These are phyloP conservation scores for Aspergillus vadensis DNA, from an alignment of 2,329 filamentous ascomycete genomes.

Conservation along the genomic window DNA sequence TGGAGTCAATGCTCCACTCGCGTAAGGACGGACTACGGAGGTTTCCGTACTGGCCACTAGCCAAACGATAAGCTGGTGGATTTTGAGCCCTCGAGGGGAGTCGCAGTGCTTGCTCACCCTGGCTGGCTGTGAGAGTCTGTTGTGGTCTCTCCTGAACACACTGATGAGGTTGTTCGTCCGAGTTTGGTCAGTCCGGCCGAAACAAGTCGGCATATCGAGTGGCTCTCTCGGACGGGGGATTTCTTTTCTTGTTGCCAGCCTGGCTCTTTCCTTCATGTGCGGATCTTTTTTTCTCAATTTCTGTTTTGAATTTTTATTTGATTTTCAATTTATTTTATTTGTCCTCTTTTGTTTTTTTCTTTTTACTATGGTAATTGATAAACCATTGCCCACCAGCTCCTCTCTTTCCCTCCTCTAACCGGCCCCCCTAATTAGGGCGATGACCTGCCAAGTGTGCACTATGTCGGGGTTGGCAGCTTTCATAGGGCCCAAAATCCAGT, in stretches of 20 bases:
- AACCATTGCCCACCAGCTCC: not conserved
- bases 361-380: not conserved
- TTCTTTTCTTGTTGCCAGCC: not conserved
- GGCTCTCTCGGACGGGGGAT: not conserved
- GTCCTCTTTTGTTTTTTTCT: not conserved
- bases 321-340: not conserved
- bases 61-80: constrained; percentile 9
- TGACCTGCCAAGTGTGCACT: not conserved
- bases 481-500: not conserved
- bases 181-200: constrained; percentile 10
- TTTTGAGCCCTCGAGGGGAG: not conserved
- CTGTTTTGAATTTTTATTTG: not conserved
- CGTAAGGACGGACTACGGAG: constrained; percentile 1
- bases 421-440: not conserved
- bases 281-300: not conserved
- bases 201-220: constrained; percentile 8
- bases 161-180: not conserved
- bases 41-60: constrained; percentile 5
- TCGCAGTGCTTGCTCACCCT: not conserved
- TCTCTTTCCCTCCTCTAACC: not conserved
- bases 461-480: not conserved
- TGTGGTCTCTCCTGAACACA: not conserved
- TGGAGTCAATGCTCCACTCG: constrained; percentile 4
- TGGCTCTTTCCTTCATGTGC: not conserved
- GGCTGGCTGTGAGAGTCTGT: not conserved